phyloP scores from a whole-genome alignment of 2,329 filamentous ascomycete species.

The Paraphaeosphaeria sporulosa region DNA sequence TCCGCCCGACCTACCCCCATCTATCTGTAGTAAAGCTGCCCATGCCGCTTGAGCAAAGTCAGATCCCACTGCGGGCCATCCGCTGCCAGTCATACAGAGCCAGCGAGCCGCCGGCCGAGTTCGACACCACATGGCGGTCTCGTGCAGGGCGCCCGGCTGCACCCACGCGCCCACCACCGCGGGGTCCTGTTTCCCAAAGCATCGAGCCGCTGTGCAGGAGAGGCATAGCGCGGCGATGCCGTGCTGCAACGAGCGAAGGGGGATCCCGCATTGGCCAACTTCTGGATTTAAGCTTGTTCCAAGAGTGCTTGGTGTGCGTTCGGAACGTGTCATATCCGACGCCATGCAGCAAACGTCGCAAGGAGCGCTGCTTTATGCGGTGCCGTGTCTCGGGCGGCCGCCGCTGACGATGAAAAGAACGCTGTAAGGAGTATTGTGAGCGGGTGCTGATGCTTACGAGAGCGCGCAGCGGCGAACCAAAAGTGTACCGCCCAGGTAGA shows the following conservation, averaged over 20 bases:
- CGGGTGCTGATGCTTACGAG: not conserved
- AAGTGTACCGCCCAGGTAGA: not conserved
- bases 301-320: slow-evolving; percentile 30
- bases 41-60: not conserved
- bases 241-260: slow-evolving; percentile 11
- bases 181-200: slow-evolving; percentile 10
- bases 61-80: not conserved
- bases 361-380: slow-evolving; percentile 22
- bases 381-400: not conserved
- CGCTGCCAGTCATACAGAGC: not conserved
- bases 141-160: not conserved
- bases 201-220: not conserved
- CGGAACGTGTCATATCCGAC: slow-evolving; percentile 46
- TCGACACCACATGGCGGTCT: slow-evolving; percentile 2
- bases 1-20: not conserved
- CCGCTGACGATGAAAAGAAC: not conserved
- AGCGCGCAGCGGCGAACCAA: not conserved
- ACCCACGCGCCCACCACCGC: slow-evolving; percentile 4
- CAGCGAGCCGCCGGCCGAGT: not conserved
- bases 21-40: not conserved
- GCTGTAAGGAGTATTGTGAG: not conserved
- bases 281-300: slow-evolving; percentile 43
- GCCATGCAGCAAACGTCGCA: slow-evolving; percentile 41
- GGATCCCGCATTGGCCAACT: slow-evolving; percentile 27
- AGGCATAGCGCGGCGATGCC: slow-evolving; percentile 11